phyloP scores from a whole-genome alignment of 129 eudicot species.

The Heracleum sosnowskyi region DNA sequence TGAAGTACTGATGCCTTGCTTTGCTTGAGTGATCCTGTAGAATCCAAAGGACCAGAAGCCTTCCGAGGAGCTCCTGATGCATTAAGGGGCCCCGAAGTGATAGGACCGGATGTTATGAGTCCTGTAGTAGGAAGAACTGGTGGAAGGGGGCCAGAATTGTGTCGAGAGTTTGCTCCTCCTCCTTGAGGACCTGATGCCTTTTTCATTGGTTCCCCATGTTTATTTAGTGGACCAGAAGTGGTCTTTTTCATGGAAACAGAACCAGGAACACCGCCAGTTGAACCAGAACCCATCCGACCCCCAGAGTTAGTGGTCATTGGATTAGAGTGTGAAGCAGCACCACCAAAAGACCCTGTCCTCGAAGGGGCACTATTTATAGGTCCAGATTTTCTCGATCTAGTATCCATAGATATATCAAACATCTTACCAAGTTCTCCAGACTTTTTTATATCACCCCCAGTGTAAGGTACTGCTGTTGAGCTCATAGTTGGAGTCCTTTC shows the following conservation, averaged over 20 bases:
- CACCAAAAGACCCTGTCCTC: conserved; percentile 66
- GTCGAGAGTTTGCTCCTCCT: neutral
- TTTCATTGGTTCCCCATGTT: conserved; percentile 78
- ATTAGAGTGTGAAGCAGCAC: conserved; percentile 58
- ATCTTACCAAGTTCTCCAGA: conserved; percentile 82
- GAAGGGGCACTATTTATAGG: conserved; percentile 51
- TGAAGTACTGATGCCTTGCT: neutral
- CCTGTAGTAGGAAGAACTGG: conserved; percentile 12
- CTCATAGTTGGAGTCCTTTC: conserved; percentile 77
- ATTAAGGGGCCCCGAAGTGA: conserved; percentile 12
- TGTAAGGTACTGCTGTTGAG: conserved; percentile 68
- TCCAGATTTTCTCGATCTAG: conserved; percentile 62
- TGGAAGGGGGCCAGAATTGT: conserved; percentile 5
- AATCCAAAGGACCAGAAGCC: conserved; percentile 11
- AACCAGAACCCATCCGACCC: conserved; percentile 35
- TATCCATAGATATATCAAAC: conserved; percentile 56
- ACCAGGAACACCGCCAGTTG: neutral
- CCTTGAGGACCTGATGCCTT: conserved; percentile 21
- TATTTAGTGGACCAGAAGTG: conserved; percentile 78
- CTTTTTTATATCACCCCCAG: conserved; percentile 77
- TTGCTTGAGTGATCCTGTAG: neutral
- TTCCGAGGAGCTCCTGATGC: conserved; percentile 3
- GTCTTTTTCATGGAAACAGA: conserved; percentile 46
- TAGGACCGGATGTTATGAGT: conserved; percentile 10
- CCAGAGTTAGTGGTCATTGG: conserved; percentile 44